Base-by-base conservation (phyloP, 2,329 filamentous ascomycete species). In the Pseudogymnoascus sp. region DNA sequence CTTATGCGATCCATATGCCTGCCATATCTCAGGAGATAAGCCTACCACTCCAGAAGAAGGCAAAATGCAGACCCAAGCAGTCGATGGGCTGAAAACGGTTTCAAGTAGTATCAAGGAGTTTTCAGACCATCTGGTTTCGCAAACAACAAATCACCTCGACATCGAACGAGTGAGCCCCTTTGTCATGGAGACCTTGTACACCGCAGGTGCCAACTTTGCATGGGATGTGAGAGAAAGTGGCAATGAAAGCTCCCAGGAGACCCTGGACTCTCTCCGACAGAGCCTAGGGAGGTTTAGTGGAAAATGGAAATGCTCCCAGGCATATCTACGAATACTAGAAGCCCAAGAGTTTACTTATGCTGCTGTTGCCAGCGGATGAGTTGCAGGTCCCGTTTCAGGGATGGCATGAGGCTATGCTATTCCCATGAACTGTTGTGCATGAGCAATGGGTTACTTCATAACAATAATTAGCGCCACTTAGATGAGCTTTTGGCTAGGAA, bases 221-320 rank as follows among this genome's bases (percentile, higher is more conserved):
- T 78, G 76, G 76, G 62, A 75, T 37, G 73, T 73, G 64, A 70
- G 74, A 60, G 76, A 78, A 67, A 73, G 68, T 56, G 75, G 76
- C 2, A 70, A 74, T 62, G 66, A 66, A 18, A 68, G 66, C n/a
- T 70, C 67, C 10, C 70, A 72, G 61, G 66, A 64, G 12, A 71
- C 70, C 1, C 59, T 76, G 38, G 72, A 73, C 6, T 67, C 70
- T 23, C 68, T 76, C 25, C 68, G 71, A 59, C 64, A 70, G 61
- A 69, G 68, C 34, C 64, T 78, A 42, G 66, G 68, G 59, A 68
- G 69, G 63, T 60, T 76, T 31, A 68, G 69, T 8, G 65, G 64
- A 16, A 67, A 75, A 62, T 78, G 76, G 76, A 69, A 73, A 63
- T 68, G 74, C 65, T 75, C 75, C 6, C 69, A 69, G 2, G 75